phyloP scores from a whole-genome alignment of 345 rosid genomes.

The Fremontodendron californicum region DNA sequence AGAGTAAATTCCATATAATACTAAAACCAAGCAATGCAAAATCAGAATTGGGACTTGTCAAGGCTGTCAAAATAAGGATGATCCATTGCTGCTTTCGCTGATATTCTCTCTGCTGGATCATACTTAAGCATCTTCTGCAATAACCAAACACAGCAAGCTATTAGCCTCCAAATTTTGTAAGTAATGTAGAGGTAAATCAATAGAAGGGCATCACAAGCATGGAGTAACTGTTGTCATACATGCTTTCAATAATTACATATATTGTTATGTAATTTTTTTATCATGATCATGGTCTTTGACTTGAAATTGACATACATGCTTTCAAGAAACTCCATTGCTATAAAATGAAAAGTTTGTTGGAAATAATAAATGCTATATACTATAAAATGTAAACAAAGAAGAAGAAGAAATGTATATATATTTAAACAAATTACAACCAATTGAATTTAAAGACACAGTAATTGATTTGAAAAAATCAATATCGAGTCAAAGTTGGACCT shows the following conservation, averaged over 20 bases:
- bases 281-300: background rate
- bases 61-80: constrained; percentile 84
- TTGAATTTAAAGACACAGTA: too few species aligned
- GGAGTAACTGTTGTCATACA: background rate
- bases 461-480: too few species aligned
- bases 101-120: constrained; percentile 80
- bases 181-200: background rate
- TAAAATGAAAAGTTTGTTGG: background rate
- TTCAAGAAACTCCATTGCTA: too few species aligned
- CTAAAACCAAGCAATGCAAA: background rate
- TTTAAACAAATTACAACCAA: too few species aligned
- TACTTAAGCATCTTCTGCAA: constrained; percentile 77
- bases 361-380: too few species aligned
- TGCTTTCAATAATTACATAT: too few species aligned
- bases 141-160: constrained; percentile 7
- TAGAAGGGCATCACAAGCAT: background rate
- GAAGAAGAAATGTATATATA: too few species aligned
- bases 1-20: background rate
- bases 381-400: too few species aligned
- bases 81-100: constrained; percentile 83
- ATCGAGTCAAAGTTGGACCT: too few species aligned
- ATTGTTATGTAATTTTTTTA: background rate
- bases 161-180: background rate
- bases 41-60: constrained; percentile 87
- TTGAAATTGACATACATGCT: background rate